These are phyloP conservation scores for Hypoxylon sp. DNA, from an alignment of 2,329 filamentous ascomycete genomes.

Conservation along the genomic window DNA sequence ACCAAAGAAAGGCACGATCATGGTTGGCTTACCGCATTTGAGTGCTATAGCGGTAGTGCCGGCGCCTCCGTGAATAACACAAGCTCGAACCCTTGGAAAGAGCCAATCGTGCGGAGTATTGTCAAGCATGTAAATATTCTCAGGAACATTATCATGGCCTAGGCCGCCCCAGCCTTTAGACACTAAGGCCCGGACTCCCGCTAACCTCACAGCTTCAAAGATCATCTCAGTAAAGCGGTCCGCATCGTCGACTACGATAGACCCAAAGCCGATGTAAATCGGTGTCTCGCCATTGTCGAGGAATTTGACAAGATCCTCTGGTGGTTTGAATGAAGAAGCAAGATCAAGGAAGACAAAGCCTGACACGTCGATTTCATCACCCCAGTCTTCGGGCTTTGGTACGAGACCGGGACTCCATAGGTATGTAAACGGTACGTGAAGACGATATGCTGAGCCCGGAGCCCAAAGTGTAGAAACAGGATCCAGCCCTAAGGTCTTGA, in stretches of 20 bases:
- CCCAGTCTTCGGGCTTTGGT: conserved; percentile 78
- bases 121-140: conserved; percentile 79
- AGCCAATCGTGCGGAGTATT: conserved; percentile 85
- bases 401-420: conserved; percentile 77
- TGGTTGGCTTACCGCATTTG: conserved; percentile 78
- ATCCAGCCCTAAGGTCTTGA: conserved; percentile 77
- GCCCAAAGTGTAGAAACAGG: conserved; percentile 84
- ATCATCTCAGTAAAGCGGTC: conserved; percentile 78
- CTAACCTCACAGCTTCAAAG: conserved; percentile 75
- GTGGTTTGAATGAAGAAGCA: conserved; percentile 72
- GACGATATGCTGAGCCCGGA: conserved; percentile 77
- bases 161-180: conserved; percentile 83
- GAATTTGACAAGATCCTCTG: conserved; percentile 69
- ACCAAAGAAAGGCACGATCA: conserved; percentile 85
- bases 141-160: conserved; percentile 71
- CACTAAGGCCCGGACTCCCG: conserved; percentile 78
- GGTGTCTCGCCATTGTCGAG: conserved; percentile 70
- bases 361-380: conserved; percentile 77
- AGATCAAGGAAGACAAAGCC: conserved; percentile 85
- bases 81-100: conserved; percentile 75
- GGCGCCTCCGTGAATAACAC: conserved; percentile 83
- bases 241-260: conserved; percentile 81
- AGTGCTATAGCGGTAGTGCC: conserved; percentile 82
- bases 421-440: conserved; percentile 83
- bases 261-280: conserved; percentile 83